Conservation (phyloP, 177 flowering plant species). For the Vitis hybrid region DNA sequence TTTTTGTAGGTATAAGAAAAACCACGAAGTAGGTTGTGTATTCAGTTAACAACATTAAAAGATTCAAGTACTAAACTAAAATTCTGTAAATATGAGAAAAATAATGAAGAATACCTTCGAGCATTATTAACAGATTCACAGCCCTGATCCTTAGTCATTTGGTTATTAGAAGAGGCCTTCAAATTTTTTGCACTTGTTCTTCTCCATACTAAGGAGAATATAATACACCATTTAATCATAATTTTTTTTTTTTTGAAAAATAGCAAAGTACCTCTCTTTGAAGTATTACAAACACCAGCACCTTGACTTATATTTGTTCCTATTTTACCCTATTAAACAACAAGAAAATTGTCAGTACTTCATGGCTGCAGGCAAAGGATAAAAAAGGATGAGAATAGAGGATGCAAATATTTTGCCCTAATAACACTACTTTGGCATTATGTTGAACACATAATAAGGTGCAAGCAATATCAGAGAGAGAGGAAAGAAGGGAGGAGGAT, state of each 20-base stretch:
- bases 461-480: too few relatives aligned
- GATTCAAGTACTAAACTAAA: background rate
- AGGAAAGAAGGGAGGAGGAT: too few relatives aligned
- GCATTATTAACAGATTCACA: slow-evolving; percentile 15
- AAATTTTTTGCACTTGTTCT: slow-evolving; percentile 14
- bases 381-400: background rate
- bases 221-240: background rate
- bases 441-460: too few relatives aligned
- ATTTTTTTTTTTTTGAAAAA: background rate
- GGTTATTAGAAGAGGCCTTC: slow-evolving; percentile 25
- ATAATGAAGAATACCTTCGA: slow-evolving; percentile 26
- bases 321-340: slow-evolving; percentile 33
- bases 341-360: background rate
- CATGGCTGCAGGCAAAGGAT: background rate
- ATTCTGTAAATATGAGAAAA: background rate
- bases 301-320: slow-evolving; percentile 19
- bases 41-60: background rate
- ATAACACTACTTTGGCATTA: too few relatives aligned
- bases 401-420: background rate
- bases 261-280: slow-evolving; percentile 26
- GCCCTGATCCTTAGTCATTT: slow-evolving; percentile 19
- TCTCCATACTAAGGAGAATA: slow-evolving; percentile 8
- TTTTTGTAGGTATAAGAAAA: too few relatives aligned
- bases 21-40: too few relatives aligned
- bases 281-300: slow-evolving; percentile 4